Evolutionary conservation across 2,329 filamentous ascomycete species (phyloP).

Genomic region (Lasiodiplodia sp.): DNA sequence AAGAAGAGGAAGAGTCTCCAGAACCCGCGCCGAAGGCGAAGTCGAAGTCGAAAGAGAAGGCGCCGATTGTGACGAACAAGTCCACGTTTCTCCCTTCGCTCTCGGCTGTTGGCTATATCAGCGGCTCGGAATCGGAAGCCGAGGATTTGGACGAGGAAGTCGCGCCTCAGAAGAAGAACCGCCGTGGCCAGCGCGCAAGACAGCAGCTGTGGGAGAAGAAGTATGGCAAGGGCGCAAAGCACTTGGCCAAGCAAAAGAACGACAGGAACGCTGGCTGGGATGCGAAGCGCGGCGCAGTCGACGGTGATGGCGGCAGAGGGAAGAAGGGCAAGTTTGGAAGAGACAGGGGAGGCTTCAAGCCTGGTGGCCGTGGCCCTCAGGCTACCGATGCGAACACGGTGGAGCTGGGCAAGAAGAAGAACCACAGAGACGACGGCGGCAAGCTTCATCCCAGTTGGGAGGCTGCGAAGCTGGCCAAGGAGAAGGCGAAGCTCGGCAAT

Average conservation of each 20-base stretch:
- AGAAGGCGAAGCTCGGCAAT: constrained; percentile 51
- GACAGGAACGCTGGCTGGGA: constrained; percentile 65
- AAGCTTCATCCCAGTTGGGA: constrained; percentile 71
- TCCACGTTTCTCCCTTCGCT: constrained; percentile 77
- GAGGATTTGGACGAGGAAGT: constrained; percentile 63
- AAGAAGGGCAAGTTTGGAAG: constrained; percentile 34
- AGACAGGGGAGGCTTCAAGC: constrained; percentile 35
- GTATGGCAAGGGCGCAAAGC: constrained; percentile 74
- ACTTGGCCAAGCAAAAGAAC: constrained; percentile 58
- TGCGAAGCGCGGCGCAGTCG: constrained; percentile 61
- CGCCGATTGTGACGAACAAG: constrained; percentile 38
- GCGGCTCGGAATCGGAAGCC: constrained; percentile 69
- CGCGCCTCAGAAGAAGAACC: constrained; percentile 70
- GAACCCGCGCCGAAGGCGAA: constrained; percentile 36
- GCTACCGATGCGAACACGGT: constrained; percentile 44
- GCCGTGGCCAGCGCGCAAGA: constrained; percentile 77
- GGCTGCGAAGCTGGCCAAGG: constrained; percentile 67
- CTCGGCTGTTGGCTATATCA: constrained; percentile 79
- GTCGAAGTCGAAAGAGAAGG: constrained; percentile 40
- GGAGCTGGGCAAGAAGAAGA: constrained; percentile 39
- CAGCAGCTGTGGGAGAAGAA: constrained; percentile 84
- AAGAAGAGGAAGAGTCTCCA: constrained; percentile 29
- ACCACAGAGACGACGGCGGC: constrained; percentile 55
- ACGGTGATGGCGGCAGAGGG: constrained; percentile 34
- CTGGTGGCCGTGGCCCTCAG: constrained; percentile 38